Percentiles rank a stretch among this genome's conserved stretches.
These are phyloP conservation scores for Tylopilus sp. DNA, from an alignment of 1,284 basidiomycete species.

Conservation along the genomic window DNA sequence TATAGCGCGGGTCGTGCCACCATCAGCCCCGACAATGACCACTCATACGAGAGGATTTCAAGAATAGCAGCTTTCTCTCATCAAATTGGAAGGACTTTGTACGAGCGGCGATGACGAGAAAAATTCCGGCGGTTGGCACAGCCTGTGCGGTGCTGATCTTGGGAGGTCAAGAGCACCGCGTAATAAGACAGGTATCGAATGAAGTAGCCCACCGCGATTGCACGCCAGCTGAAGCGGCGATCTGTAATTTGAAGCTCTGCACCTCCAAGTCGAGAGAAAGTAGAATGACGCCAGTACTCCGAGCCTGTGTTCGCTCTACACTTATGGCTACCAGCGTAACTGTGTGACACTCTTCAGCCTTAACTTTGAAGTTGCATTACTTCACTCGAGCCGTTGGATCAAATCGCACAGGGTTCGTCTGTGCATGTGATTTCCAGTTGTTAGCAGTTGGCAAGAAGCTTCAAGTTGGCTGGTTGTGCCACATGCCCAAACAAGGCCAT, in stretches of 20 bases:
- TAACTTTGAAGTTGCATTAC: no score
- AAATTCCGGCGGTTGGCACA: not conserved
- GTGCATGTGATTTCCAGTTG: no score
- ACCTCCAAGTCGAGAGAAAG: no score
- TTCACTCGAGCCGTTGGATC: not conserved
- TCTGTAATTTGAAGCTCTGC: no score
- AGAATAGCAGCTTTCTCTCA: not conserved
- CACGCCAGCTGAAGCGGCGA: no score
- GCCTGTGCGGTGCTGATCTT: not conserved
- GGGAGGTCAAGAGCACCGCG: not conserved
- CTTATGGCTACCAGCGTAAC: no score
- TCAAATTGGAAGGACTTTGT: not conserved
- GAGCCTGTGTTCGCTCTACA: no score
- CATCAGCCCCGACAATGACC: not conserved
- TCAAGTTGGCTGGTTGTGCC: conserved; percentile 17
- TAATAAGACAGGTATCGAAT: no score
- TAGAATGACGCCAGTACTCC: no score
- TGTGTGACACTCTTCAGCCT: no score
- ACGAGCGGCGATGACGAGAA: not conserved
- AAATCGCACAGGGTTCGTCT: conserved; percentile 6
- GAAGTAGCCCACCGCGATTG: no score
- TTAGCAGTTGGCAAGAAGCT: not conserved
- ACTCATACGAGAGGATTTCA: not conserved
- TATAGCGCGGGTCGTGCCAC: not conserved
- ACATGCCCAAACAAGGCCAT: conserved; percentile 31